phyloP scores from a whole-genome alignment of 2,329 filamentous ascomycete species.

The Thelonectria discophora region DNA sequence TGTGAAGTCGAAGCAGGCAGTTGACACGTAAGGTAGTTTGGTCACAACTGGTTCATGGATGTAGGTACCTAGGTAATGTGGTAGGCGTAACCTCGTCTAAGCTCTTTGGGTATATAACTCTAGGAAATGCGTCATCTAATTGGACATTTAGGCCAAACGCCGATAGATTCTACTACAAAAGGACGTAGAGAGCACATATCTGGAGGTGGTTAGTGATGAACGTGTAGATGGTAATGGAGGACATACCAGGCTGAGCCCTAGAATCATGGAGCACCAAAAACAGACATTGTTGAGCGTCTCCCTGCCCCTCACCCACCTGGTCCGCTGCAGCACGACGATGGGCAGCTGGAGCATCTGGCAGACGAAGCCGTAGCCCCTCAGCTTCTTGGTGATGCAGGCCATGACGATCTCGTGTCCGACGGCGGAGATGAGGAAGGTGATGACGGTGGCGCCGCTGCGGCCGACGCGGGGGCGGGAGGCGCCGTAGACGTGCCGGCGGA shows the following conservation, averaged over 20 bases:
- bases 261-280: conserved; percentile 92
- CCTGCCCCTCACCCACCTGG: conserved; percentile 75
- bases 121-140: not conserved
- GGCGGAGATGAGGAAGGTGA: conserved; percentile 91
- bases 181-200: conserved; percentile 65
- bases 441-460: conserved; percentile 78
- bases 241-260: conserved; percentile 82
- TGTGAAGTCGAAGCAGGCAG: no score
- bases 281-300: conserved; percentile 87
- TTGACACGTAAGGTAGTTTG: no score
- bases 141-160: conserved; percentile 2
- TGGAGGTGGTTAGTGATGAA: conserved; percentile 37
- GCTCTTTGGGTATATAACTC: not conserved
- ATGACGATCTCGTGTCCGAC: conserved; percentile 95
- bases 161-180: conserved; percentile 47
- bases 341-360: conserved; percentile 98
- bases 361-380: conserved; percentile 91
- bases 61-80: no score
- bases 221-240: not conserved
- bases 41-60: no score
- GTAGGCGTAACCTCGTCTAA: no score
- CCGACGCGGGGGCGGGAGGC: conserved; percentile 82
- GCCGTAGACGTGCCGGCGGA: conserved; percentile 92
- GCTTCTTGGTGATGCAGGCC: conserved; percentile 97
- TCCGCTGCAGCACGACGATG: conserved; percentile 90